Base-by-base conservation (phyloP, 2,329 filamentous ascomycete genomes). In the Pyrenophora tritici-repentis region DNA sequence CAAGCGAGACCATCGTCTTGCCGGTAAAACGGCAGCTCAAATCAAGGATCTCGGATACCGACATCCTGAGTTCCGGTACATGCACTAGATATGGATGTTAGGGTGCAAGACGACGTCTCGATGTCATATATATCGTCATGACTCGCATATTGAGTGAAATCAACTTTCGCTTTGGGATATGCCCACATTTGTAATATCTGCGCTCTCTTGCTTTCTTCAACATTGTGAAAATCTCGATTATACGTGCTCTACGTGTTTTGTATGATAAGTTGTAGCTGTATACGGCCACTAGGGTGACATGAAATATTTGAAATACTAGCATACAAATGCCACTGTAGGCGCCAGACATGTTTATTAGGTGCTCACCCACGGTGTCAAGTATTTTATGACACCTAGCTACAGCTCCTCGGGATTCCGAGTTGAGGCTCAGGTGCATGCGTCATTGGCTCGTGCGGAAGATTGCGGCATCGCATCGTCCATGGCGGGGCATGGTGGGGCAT, bases 1-100 rank as follows among this genome's bases (percentile, higher is more conserved):
- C 4, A 80, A 76, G 56, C 71, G 81, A 3, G 77, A 81, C 48
- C 56, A 78, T 53, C 68, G 81, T 2, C 68, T 85, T 3, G 75
- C 78, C 10, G 82, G 81, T 1, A 62, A 81, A 36, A 76, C 67
- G 2, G 78, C 79, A 54, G 73, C 73, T 16, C 66, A 84, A 66
- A 74, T 77, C 46, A 67, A 63, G 24, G 75, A 79, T 46, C 64
- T 85, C 9, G 83, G 82, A 1, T 80, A 82, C 57, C 69, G 75
- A 33, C 81, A 85, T 61, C 83, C 83, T 1, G 76, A 77, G 18
- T 85, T 83, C 67, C 75, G 79, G 31, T 84, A 83, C 62, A 84
- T 84, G 50, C 72, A 78, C 13, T 81, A 67, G 47, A 18, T 26
- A 35, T 36, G 29, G 17, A 16, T 10, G 13, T 18, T 16, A 33